Evolutionary conservation across 768 basidiomycete genomes (phyloP).

Genomic region (Epithele typhae): DNA sequence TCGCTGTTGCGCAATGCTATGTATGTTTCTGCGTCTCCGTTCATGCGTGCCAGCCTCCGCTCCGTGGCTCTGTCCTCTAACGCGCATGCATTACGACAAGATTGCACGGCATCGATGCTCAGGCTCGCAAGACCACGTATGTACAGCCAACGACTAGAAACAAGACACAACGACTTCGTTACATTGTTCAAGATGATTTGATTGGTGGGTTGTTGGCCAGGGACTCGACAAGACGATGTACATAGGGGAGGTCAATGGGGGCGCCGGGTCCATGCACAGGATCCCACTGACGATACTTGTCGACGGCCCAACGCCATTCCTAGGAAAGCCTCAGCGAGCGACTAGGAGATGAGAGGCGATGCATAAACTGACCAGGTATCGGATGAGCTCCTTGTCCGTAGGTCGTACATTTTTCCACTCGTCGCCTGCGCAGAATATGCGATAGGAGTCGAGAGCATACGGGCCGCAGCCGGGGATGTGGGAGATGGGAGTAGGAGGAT

Average conservation of each 20-base stretch:
- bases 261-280: constrained; percentile 40
- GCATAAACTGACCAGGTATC: constrained; percentile 52
- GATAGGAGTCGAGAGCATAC: constrained; percentile 74
- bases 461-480: constrained; percentile 61
- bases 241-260: constrained; percentile 25
- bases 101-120: too few relatives aligned
- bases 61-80: too few relatives aligned
- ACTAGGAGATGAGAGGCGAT: neutral
- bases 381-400: constrained; percentile 62
- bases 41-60: too few relatives aligned
- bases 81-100: too few relatives aligned
- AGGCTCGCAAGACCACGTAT: too few relatives aligned
- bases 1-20: too few relatives aligned
- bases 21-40: too few relatives aligned
- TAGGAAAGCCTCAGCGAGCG: constrained; percentile 22
- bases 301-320: constrained; percentile 73
- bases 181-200: too few relatives aligned
- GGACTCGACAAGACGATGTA: too few relatives aligned
- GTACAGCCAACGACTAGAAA: too few relatives aligned
- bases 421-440: constrained; percentile 55
- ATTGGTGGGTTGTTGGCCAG: too few relatives aligned
- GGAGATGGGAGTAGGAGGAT: constrained; percentile 47
- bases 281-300: constrained; percentile 48
- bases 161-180: too few relatives aligned
- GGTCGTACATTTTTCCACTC: constrained; percentile 66